These are phyloP conservation scores for Penicillium ucsense DNA, from an alignment of 495 filamentous ascomycete genomes.

Conservation along the genomic window DNA sequence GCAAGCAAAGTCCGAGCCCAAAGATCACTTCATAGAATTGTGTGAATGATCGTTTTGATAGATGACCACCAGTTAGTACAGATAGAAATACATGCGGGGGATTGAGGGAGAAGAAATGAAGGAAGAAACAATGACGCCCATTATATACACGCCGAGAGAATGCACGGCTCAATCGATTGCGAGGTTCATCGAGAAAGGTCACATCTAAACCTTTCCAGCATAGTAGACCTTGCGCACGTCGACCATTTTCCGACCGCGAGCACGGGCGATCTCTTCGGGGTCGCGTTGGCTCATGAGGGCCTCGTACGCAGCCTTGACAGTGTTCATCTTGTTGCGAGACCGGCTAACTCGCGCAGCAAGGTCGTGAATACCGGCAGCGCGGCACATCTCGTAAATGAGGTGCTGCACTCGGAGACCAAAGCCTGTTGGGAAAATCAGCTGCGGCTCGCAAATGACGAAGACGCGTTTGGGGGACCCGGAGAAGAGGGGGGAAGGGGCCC, in stretches of 20 bases:
- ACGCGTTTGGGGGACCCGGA: no score
- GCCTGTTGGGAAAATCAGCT: constrained; percentile 35
- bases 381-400: constrained; percentile 86
- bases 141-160: constrained; percentile 33
- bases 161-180: constrained; percentile 14
- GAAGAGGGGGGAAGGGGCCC: no score
- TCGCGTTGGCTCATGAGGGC: constrained; percentile 73
- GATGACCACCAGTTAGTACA: constrained; percentile 9
- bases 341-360: constrained; percentile 69
- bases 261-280: constrained; percentile 81
- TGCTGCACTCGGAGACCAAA: constrained; percentile 88
- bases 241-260: constrained; percentile 84
- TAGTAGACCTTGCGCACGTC: constrained; percentile 98
- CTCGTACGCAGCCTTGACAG: constrained; percentile 78
- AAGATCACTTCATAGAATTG: neutral
- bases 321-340: constrained; percentile 90
- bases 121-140: constrained; percentile 16
- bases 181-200: constrained; percentile 3
- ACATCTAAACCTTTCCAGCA: constrained; percentile 54
- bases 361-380: constrained; percentile 73
- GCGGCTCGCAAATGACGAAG: no score
- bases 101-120: constrained; percentile 15
- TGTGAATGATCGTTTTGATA: constrained; percentile 7
- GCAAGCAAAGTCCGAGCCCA: no score
- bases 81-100: constrained; percentile 24